Conservation (phyloP, 345 rosid species). For the Eucalyptus marginata region DNA sequence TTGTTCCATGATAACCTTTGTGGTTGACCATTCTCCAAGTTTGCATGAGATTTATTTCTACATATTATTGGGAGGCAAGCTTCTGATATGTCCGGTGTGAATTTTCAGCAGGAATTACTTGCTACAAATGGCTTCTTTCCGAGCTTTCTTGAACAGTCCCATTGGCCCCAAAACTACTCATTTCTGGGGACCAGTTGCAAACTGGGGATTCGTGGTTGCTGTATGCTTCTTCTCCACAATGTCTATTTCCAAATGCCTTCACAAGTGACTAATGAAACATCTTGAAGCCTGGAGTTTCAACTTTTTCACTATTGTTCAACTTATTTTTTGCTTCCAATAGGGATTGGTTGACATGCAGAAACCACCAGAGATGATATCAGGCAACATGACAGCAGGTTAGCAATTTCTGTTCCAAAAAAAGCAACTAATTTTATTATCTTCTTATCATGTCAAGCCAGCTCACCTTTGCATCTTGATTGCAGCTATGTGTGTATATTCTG, state of each 20-base stretch:
- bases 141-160: conserved; percentile 70
- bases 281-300: background rate
- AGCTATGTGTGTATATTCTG: background rate
- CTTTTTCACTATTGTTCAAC: background rate
- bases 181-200: conserved; percentile 88
- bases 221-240: conserved; percentile 24
- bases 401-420: background rate
- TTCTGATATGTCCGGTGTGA: background rate
- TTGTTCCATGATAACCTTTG: background rate
- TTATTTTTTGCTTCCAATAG: conserved; percentile 20
- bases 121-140: conserved; percentile 49
- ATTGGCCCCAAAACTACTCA: conserved; percentile 86
- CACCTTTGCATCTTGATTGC: background rate
- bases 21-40: background rate
- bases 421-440: background rate
- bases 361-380: conserved; percentile 93
- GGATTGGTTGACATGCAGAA: conserved; percentile 86
- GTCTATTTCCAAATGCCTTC: background rate
- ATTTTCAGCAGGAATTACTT: background rate
- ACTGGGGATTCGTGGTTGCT: conserved; percentile 80
- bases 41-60: background rate
- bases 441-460: background rate
- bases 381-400: conserved; percentile 3
- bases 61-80: background rate
- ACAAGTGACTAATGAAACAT: background rate